phyloP scores from a whole-genome alignment of 345 rosid species.

The Trapa bicornis region DNA sequence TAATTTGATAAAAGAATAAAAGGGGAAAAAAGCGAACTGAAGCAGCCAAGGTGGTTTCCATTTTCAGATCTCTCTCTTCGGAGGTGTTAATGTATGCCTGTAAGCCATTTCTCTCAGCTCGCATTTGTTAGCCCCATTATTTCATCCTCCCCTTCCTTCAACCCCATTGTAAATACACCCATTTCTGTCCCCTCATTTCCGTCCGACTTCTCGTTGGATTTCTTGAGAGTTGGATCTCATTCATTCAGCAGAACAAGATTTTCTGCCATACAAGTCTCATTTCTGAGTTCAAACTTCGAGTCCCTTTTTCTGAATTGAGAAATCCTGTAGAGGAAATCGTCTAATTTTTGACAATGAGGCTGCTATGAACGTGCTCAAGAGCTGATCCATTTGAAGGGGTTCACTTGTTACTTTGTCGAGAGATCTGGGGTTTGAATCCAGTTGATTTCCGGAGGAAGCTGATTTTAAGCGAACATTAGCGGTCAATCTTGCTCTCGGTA shows the following conservation, averaged over 20 bases:
- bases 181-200: not conserved
- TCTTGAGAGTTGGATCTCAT: not conserved
- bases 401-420: not conserved
- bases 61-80: not conserved
- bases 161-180: not conserved
- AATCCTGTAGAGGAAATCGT: conserved; percentile 24
- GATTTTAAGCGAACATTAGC: not conserved
- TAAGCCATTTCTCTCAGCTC: conserved; percentile 24
- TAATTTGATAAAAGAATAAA: too few relatives aligned
- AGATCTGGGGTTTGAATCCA: conserved; percentile 12
- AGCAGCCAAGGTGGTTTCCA: not conserved
- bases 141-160: conserved; percentile 13
- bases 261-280: not conserved
- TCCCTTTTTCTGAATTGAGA: conserved; percentile 11
- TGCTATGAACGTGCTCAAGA: conserved; percentile 10
- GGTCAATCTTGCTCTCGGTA: not conserved
- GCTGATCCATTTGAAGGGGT: conserved; percentile 4
- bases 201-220: too few relatives aligned
- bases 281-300: conserved; percentile 6
- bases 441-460: not conserved
- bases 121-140: conserved; percentile 32
- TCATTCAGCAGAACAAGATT: not conserved
- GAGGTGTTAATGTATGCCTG: not conserved
- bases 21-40: too few relatives aligned
- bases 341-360: conserved; percentile 18